These are phyloP conservation scores for Brassica napus DNA, from an alignment of 345 rosid species.

Conservation along the genomic window DNA sequence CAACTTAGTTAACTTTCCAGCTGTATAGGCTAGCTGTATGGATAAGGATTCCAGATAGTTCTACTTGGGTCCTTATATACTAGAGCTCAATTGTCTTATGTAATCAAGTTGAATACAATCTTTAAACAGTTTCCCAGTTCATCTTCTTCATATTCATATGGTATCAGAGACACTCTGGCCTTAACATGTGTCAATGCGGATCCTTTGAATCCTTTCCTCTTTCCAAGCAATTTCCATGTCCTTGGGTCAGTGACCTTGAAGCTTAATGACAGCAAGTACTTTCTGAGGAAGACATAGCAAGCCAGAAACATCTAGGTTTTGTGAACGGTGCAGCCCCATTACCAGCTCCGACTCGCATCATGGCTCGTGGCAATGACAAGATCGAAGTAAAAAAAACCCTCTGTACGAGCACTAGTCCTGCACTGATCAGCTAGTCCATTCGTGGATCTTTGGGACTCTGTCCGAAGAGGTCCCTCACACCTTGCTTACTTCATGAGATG, in stretches of 20 bases:
- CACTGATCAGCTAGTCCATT: not conserved
- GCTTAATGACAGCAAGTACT: too few relatives aligned
- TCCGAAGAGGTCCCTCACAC: not conserved
- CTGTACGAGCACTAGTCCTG: not conserved
- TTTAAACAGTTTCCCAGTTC: too few relatives aligned
- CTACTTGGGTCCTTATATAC: too few relatives aligned
- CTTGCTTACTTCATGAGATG: not conserved
- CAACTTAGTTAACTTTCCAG: too few relatives aligned
- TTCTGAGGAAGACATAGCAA: not conserved
- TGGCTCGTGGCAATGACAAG: too few relatives aligned
- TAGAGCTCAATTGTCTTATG: too few relatives aligned
- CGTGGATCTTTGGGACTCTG: not conserved
- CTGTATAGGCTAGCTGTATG: too few relatives aligned
- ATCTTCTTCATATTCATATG: not conserved
- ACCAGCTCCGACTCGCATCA: too few relatives aligned
- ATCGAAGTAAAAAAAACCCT: too few relatives aligned
- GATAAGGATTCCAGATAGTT: too few relatives aligned
- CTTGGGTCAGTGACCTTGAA: not conserved
- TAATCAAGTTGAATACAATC: too few relatives aligned
- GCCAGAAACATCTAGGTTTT: not conserved
- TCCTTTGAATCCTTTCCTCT: not conserved
- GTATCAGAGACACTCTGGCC: not conserved
- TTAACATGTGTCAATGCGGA: not conserved
- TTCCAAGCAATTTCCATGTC: not conserved
- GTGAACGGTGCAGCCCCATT: not conserved